Base-by-base conservation (phyloP, 2,329 filamentous ascomycete species). In the Apiospora hydei region DNA sequence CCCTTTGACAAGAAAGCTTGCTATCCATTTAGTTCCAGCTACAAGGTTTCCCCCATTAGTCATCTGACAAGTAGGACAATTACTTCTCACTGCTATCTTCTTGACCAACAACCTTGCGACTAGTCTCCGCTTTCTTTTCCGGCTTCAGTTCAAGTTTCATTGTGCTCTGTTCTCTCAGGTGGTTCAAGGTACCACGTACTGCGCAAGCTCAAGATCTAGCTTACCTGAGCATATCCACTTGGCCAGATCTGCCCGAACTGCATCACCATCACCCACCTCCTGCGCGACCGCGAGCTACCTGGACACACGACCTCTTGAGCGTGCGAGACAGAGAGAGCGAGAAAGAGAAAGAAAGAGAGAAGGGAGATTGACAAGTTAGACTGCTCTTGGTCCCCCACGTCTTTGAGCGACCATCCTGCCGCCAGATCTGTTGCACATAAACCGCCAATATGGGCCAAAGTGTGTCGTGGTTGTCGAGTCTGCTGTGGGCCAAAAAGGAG, bases 401-500 rank as follows among this genome's bases (percentile, higher is more conserved):
- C 57, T 24, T 34, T 41, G n/a, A n/a, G 57, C 34, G 69, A 57
- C 21, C 18, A 41, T 41, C 34, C 26, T 38, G 43, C 26, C 49
- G 70, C 53, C 43, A 68, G 49, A 73, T 69, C 10, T 47, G 34
- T 18, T 26, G 43, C 44, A 67, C 74, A 75, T 70, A 73, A 83
- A 18, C 21, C 30, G 53, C 4, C 69, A 89, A 83, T 72, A 92
- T 92, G 90, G 90, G 90, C 79, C 86, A 88, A 76, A 87, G 87
- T 78, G 85, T 92, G 81, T 92, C 90, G 82, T 92, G 90, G 90
- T 86, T 94, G 78, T 93, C 92, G 70, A 84, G 85, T 83, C 85
- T 97, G 74, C 79, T 97, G 74, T 98, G 93, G 92, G 86, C 93
- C 57, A 98, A 98, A 88, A 99, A 98, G 86, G 96, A 99, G 86